Conservation (phyloP, 2,329 filamentous ascomycete species). For the Lasiodiplodia theobromae region DNA sequence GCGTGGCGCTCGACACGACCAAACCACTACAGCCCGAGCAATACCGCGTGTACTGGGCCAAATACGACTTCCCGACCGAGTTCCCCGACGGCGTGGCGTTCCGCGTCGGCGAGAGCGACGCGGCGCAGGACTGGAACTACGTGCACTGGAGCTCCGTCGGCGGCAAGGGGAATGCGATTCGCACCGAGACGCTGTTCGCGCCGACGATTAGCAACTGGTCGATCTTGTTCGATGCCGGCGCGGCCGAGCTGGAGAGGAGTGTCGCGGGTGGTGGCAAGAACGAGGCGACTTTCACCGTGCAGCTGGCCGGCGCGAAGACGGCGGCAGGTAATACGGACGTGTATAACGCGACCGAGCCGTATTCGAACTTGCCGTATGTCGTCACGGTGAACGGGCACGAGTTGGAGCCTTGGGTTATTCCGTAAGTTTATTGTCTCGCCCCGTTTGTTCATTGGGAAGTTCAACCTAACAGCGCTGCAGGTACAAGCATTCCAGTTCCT, state of each 20-base stretch:
- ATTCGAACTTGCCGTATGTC: slow-evolving; percentile 61
- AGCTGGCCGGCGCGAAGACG: slow-evolving; percentile 69
- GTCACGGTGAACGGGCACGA: slow-evolving; percentile 56
- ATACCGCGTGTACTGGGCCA: slow-evolving; percentile 68
- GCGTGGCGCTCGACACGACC: slow-evolving; percentile 57
- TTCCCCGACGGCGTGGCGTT: slow-evolving; percentile 67
- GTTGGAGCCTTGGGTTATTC: slow-evolving; percentile 63
- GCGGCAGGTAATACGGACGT: slow-evolving; percentile 68
- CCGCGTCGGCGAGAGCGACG: slow-evolving; percentile 61
- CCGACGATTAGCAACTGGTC: slow-evolving; percentile 67
- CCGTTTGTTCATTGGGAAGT: not conserved
- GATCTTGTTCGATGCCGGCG: slow-evolving; percentile 59
- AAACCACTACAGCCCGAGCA: slow-evolving; percentile 63
- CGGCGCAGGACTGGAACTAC: slow-evolving; percentile 64
- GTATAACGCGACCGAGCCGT: slow-evolving; percentile 61
- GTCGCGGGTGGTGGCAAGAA: slow-evolving; percentile 30
- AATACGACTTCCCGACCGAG: slow-evolving; percentile 65
- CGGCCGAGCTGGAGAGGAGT: slow-evolving; percentile 46
- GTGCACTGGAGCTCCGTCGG: slow-evolving; percentile 72
- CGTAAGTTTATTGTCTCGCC: slow-evolving; percentile 47
- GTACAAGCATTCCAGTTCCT: slow-evolving; percentile 65
- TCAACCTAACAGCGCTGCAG: slow-evolving; percentile 36
- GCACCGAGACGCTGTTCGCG: slow-evolving; percentile 51
- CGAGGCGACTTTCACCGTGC: slow-evolving; percentile 67
- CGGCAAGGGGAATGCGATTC: slow-evolving; percentile 58